A percentile compares a stretch with the other conserved stretches of the same genome.
Conservation (phyloP, 352 stramenopile genomes). For the Pythium apleroticum region DNA sequence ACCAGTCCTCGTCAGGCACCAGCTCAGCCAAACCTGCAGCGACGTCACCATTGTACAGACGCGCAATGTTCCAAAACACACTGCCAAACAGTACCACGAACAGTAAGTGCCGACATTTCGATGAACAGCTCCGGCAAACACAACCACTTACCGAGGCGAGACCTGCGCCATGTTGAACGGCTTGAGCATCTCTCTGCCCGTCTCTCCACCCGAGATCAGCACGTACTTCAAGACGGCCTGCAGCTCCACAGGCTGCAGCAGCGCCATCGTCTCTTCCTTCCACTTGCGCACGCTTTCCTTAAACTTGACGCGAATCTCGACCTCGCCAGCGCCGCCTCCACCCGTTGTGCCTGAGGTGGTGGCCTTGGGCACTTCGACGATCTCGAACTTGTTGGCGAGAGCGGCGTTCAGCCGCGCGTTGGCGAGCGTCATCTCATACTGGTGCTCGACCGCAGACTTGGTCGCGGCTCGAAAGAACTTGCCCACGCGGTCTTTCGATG, state of each 20-base stretch:
- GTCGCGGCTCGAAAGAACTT: slow-evolving; percentile 85
- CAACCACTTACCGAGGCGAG: slow-evolving; percentile 53
- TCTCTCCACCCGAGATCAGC: slow-evolving; percentile 74
- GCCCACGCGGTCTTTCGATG: slow-evolving; percentile 46
- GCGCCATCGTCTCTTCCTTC: slow-evolving; percentile 70
- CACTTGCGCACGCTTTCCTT: slow-evolving; percentile 81
- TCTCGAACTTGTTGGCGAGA: slow-evolving; percentile 59
- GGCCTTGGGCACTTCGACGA: slow-evolving; percentile 35
- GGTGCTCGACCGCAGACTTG: slow-evolving; percentile 72
- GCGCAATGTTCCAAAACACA: slow-evolving; percentile 86
- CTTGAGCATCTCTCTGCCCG: slow-evolving; percentile 86
- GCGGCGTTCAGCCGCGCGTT: slow-evolving; percentile 75
- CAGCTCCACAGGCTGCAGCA: slow-evolving; percentile 68
- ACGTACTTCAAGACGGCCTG: slow-evolving; percentile 83
- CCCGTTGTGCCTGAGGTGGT: slow-evolving; percentile 19
- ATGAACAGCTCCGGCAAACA: neutral
- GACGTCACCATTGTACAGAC: slow-evolving; percentile 75
- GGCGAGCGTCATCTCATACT: slow-evolving; percentile 76
- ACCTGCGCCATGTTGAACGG: slow-evolving; percentile 89
- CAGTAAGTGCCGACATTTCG: neutral
- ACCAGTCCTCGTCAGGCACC: slow-evolving; percentile 82
- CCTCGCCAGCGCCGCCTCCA: slow-evolving; percentile 7
- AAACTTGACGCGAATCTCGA: slow-evolving; percentile 70
- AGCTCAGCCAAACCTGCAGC: slow-evolving; percentile 60
- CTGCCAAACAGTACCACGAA: slow-evolving; percentile 22